Evolutionary conservation across 306 rosid genomes (phyloP), one percentile per base, ranked within the genome.

Genomic region (Lablab purpureus): DNA sequence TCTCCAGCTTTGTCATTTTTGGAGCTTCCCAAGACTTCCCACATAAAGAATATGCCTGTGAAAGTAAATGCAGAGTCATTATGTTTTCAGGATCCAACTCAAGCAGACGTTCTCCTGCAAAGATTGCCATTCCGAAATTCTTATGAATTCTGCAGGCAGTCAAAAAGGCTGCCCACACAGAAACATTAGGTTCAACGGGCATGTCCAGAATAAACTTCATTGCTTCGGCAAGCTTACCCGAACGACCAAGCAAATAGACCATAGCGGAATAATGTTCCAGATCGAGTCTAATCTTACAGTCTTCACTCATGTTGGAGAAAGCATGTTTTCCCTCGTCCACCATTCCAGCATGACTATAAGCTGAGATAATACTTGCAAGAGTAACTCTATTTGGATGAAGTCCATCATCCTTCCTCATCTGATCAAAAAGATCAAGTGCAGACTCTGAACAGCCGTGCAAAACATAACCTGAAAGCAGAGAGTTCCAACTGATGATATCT

Each of bases 401-500:
- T 71, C 96, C 90, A 19, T 81, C 86, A 19, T 84, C 86, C 64
- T 76, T 84, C 81, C 78, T 91, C 98, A 95, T 89, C 81, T 75
- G 87, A 78, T 88, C 51, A 82, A 86, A 87, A 23, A 95, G 88
- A 72, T 80, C 87, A 84, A 93, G 85, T 11, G 96, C 97, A 60
- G 79, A 46, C 67, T 83, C 85, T 58, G 96, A 78, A 64, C 75
- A 60, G 68, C 99, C 99, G 64, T 90, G 97, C 75, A 90, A 89
- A 67, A 91, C 87, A 89, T 85, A 88, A 63, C 90, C 91, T 6
- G 91, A 84, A 54, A 95, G 91, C 63, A 89, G 56, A 18, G 96
- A 87, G 85, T 95, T 95, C 99, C 98, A 95, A 74, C 93, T 86
- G 82, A 95, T 90, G 64, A 88, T 85, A 81, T 93, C 93, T 87